Base-by-base conservation (phyloP, 2,329 filamentous ascomycete species). In the Apiospora pterosperma region DNA sequence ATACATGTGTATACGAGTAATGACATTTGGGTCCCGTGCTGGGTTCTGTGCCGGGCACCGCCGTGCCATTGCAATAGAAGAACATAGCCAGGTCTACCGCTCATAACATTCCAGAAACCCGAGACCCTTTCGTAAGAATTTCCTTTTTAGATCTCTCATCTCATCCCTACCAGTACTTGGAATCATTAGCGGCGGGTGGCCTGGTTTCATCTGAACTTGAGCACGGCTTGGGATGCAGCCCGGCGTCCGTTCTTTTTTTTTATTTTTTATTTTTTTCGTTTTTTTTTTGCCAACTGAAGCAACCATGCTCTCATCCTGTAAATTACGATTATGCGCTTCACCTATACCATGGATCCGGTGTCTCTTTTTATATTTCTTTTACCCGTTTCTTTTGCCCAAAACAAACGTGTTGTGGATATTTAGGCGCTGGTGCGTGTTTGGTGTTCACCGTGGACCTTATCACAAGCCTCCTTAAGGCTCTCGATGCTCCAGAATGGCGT, bases 61-160 rank as follows among this genome's bases (percentile, higher is more conserved):
- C 48, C 25, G 8, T 28, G 41, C 21, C 11, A 42, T 52, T 5
- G 10, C 11, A 5, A 48, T 4, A 10, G 25, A 31, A 34, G 21
- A 34, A n/a, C 28, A 19, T 1, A 34, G n/a, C 28, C 19, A 34
- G 48, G 48, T 34, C 28, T 16, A n/a, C 12, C 14, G 48, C 7
- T 48, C 16, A 34, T 55, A 28, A 19, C 12, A 61, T 61, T 41
- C 36, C 59, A 61, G 59, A 61, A 41, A n/a, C 11, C 39, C 36
- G 36, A 23, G 36, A 11, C 21, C 36, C 58, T 11, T 61, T 61
- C 59, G 59, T 61, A 61, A 61, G 59, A 31, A 61, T 61, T 61
- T 41, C 59, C 59, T 41, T 8, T 28, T 61, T 55, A 14, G 48
- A 55, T n/a, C 48, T n/a, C 16, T n/a, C 2, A 34, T 55, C 48